phyloP scores from a whole-genome alignment of 768 basidiomycete species.

The Leucocoprinus leucothites region DNA sequence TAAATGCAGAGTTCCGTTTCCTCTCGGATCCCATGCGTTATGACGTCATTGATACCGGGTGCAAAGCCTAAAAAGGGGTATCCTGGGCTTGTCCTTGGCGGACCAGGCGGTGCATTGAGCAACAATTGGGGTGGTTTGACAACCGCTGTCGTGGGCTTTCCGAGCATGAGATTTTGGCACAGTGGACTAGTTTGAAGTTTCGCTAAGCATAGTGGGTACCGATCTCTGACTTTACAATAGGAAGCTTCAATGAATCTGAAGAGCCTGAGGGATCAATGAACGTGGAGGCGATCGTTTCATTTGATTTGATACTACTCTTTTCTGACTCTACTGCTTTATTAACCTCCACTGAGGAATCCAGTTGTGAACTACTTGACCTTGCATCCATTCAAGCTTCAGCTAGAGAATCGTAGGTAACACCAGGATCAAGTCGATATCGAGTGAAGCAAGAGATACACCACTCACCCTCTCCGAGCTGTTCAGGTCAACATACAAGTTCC shows the following conservation, averaged over 20 bases:
- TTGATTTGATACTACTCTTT: not conserved
- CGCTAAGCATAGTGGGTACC: too few relatives aligned
- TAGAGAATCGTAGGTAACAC: not conserved
- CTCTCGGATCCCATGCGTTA: not conserved
- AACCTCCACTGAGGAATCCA: conserved; percentile 10
- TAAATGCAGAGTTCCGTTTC: too few relatives aligned
- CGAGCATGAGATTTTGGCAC: too few relatives aligned
- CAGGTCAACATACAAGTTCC: not conserved
- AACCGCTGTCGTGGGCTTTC: too few relatives aligned
- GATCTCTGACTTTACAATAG: too few relatives aligned
- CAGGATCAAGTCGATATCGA: not conserved
- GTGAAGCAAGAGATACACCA: not conserved
- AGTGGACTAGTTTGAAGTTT: too few relatives aligned
- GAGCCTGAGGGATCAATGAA: too few relatives aligned
- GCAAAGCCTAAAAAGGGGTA: too few relatives aligned
- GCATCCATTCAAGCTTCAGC: conserved; percentile 1
- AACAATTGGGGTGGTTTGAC: too few relatives aligned
- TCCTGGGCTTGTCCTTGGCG: too few relatives aligned
- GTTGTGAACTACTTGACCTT: not conserved
- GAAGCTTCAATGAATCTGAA: not conserved
- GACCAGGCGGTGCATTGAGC: too few relatives aligned
- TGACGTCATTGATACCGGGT: not conserved
- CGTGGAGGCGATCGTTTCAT: not conserved
- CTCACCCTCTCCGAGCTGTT: not conserved
- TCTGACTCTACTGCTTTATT: conserved; percentile 3